Conservation (phyloP, 106 monocot genomes). For the Dioscorea zingiberensis region DNA sequence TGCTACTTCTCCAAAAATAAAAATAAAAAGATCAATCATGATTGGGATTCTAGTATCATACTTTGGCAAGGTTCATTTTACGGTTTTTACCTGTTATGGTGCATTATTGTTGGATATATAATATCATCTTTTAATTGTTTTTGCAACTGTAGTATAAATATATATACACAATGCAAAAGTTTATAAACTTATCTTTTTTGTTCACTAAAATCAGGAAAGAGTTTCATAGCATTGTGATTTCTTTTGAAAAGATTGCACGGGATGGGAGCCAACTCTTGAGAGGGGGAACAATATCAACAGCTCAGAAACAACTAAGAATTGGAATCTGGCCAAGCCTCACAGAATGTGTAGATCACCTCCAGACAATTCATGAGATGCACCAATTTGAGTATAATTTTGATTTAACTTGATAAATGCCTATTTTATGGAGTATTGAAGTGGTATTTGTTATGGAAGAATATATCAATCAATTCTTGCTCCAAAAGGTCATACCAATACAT, state of each 20-base stretch:
- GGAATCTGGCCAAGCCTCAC: conserved; percentile 45
- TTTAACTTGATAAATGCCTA: neutral
- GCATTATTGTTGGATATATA: neutral
- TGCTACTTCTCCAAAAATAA: no score
- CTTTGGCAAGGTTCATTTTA: no score
- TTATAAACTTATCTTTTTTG: neutral
- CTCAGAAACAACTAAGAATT: conserved; percentile 46
- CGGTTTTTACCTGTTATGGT: no score
- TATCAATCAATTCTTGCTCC: neutral
- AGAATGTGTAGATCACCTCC: conserved; percentile 47
- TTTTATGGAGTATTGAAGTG: neutral
- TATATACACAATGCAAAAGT: no score
- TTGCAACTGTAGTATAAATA: no score
- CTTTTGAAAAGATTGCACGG: conserved; percentile 41
- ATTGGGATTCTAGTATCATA: no score
- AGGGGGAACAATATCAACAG: conserved; percentile 31
- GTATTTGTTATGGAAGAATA: neutral
- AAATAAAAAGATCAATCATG: no score
- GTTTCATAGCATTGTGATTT: conserved; percentile 34
- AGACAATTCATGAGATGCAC: conserved; percentile 39
- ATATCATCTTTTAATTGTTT: neutral
- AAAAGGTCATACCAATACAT: neutral
- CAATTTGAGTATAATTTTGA: conserved; percentile 39
- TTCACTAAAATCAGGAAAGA: conserved; percentile 29
- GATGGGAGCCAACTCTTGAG: conserved; percentile 52